phyloP scores from a whole-genome alignment of 1,139 yeast species.

The Pneumocystis wakefieldiae region DNA sequence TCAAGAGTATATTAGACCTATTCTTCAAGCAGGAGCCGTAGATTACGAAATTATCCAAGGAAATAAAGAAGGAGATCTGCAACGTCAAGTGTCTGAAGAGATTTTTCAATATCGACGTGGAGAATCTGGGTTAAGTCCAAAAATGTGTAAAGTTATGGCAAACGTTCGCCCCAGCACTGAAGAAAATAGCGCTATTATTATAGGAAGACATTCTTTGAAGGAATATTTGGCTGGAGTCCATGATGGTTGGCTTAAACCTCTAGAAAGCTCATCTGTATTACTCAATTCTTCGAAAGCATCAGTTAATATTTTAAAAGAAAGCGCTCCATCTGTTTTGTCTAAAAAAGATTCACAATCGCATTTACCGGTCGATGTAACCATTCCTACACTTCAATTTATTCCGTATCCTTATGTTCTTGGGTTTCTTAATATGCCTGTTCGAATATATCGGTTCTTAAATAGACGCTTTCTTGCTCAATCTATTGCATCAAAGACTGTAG shows the following conservation, averaged over 20 bases:
- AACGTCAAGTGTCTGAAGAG: slow-evolving; percentile 67
- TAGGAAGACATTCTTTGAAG: slow-evolving; percentile 92
- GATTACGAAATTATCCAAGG: slow-evolving; percentile 70
- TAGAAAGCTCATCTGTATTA: slow-evolving; percentile 13
- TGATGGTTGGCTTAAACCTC: slow-evolving; percentile 87
- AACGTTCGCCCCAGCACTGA: slow-evolving; percentile 15
- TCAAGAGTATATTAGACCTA: slow-evolving; percentile 66
- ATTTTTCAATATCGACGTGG: slow-evolving; percentile 49
- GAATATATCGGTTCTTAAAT: slow-evolving; percentile 66
- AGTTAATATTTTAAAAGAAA: not conserved
- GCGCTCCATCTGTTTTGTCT: not conserved
- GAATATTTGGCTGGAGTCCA: slow-evolving; percentile 84
- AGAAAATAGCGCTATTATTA: slow-evolving; percentile 61
- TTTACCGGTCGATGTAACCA: slow-evolving; percentile 14
- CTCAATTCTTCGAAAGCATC: not conserved
- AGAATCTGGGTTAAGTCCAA: slow-evolving; percentile 14
- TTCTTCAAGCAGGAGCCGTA: slow-evolving; percentile 69
- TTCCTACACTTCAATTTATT: slow-evolving; percentile 52
- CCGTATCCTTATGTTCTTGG: slow-evolving; percentile 69
- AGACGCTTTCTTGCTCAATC: slow-evolving; percentile 58
- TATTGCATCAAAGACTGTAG: slow-evolving; percentile 46
- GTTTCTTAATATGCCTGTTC: slow-evolving; percentile 55
- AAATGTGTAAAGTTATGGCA: not conserved
- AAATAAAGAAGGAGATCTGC: slow-evolving; percentile 72
- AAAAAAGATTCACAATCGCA: not conserved